phyloP scores from a whole-genome alignment of 2,329 filamentous ascomycete genomes.

The Hymenoscyphus infarciens region DNA sequence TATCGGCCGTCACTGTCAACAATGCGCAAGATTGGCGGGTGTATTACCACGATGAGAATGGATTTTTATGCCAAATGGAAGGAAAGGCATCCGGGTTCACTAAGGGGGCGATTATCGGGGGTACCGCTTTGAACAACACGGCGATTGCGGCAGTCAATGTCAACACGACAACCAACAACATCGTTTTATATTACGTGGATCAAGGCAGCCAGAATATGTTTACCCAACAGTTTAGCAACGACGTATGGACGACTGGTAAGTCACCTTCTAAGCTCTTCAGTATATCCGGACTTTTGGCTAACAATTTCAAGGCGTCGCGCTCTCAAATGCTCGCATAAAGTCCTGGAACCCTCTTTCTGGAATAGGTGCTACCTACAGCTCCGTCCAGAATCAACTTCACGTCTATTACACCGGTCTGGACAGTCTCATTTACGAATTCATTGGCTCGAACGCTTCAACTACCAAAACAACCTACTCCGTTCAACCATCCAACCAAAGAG shows the following conservation, averaged over 20 bases:
- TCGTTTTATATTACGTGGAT: conserved; percentile 26
- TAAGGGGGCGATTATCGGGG: conserved; percentile 21
- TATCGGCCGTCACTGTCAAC: conserved; percentile 26
- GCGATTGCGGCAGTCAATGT: conserved; percentile 25
- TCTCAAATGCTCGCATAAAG: conserved; percentile 14
- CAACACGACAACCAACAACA: conserved; percentile 26
- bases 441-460: conserved; percentile 19
- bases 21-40: conserved; percentile 27
- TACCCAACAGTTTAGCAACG: conserved; percentile 19
- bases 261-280: not conserved
- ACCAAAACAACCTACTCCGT: conserved; percentile 15
- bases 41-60: conserved; percentile 23
- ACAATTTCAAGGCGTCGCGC: conserved; percentile 8
- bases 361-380: conserved; percentile 20
- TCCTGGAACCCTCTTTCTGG: conserved; percentile 24
- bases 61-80: conserved; percentile 21
- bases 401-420: conserved; percentile 28
- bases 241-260: conserved; percentile 24
- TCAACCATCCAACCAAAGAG: conserved; percentile 18
- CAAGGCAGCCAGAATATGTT: conserved; percentile 17
- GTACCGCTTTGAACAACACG: conserved; percentile 19
- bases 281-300: not conserved
- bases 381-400: conserved; percentile 20
- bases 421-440: conserved; percentile 23
- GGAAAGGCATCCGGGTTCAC: conserved; percentile 24